A percentile compares a stretch with the other conserved stretches of the same genome.
These are phyloP conservation scores for Cyclaneusma minus DNA, from an alignment of 2,329 filamentous ascomycete species.

Conservation along the genomic window DNA sequence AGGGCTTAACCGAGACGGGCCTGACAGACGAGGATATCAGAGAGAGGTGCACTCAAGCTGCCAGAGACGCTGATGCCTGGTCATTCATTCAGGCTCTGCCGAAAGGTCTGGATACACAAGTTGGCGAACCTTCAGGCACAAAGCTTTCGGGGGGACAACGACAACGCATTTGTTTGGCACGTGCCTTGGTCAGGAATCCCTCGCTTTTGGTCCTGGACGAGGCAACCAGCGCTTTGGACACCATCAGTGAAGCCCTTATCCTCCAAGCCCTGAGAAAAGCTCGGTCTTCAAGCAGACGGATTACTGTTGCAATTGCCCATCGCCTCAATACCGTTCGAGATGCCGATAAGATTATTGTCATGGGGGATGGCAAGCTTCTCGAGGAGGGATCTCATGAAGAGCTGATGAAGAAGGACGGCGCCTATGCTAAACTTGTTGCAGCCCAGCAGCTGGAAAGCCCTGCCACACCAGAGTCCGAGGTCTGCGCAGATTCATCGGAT, in stretches of 20 bases:
- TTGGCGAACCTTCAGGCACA: constrained; percentile 34
- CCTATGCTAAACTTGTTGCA: constrained; percentile 50
- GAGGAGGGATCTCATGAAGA: constrained; percentile 23
- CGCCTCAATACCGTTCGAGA: constrained; percentile 23
- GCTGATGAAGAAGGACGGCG: constrained; percentile 24
- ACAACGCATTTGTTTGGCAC: constrained; percentile 42
- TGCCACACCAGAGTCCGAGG: too few relatives aligned
- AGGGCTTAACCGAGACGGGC: constrained; percentile 3
- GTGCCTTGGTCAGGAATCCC: constrained; percentile 40
- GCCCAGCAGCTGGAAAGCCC: constrained; percentile 42
- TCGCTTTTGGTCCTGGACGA: constrained; percentile 44
- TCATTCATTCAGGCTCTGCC: constrained; percentile 37
- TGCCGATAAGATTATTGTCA: constrained; percentile 25
- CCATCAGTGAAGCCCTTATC: constrained; percentile 38
- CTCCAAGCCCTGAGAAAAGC: constrained; percentile 22
- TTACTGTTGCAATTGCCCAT: constrained; percentile 25
- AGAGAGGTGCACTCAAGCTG: constrained; percentile 20
- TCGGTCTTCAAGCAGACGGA: constrained; percentile 16
- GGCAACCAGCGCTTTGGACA: constrained; percentile 44
- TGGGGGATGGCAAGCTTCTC: constrained; percentile 20
- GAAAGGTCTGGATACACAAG: constrained; percentile 29
- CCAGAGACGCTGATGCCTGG: constrained; percentile 41
- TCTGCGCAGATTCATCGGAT: too few relatives aligned
- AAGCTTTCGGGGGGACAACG: constrained; percentile 41
- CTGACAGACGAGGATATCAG: constrained; percentile 4